Evolutionary conservation across 768 basidiomycete genomes (phyloP).

Genomic region (Wakefieldia striispora): DNA sequence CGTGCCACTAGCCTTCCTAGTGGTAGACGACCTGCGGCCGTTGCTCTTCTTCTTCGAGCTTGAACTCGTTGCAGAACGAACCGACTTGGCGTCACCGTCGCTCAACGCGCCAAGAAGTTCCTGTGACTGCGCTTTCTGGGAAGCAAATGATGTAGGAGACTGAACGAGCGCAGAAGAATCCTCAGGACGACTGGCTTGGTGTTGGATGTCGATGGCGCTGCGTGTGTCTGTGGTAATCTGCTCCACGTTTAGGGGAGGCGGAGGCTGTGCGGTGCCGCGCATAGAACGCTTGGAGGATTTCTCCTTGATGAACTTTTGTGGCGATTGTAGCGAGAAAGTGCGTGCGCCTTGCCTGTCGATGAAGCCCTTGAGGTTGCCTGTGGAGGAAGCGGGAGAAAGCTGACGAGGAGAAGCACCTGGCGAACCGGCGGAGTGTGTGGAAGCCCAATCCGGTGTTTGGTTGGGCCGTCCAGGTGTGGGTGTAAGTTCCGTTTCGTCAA

Average conservation of each 20-base stretch:
- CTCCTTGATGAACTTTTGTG: constrained; percentile 6
- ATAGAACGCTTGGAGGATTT: constrained; percentile 27
- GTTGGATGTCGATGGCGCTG: constrained; percentile 10
- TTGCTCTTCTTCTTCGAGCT: constrained; percentile 23
- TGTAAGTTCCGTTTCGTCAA: constrained; percentile 29
- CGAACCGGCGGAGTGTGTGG: constrained; percentile 8
- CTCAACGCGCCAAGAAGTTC: constrained; percentile 13
- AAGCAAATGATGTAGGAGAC: constrained; percentile 16
- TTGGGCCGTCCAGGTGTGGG: constrained; percentile 20
- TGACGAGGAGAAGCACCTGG: constrained; percentile 14
- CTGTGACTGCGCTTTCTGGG: constrained; percentile 15
- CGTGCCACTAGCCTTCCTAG: constrained; percentile 50
- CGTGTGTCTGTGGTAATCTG: constrained; percentile 10
- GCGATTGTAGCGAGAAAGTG: background rate
- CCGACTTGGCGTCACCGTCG: constrained; percentile 28
- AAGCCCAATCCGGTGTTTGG: constrained; percentile 18
- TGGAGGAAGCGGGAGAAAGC: constrained; percentile 32
- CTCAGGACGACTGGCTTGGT: constrained; percentile 21
- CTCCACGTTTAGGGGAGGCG: constrained; percentile 26
- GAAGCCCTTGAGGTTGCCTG: constrained; percentile 29
- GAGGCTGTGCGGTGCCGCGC: constrained; percentile 27
- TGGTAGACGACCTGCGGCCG: constrained; percentile 12
- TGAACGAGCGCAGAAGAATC: constrained; percentile 18
- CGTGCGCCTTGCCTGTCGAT: constrained; percentile 20
- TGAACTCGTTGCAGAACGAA: constrained; percentile 26